These are phyloP conservation scores for Daldinia caldariorum DNA, from an alignment of 495 filamentous ascomycete genomes.

Conservation along the genomic window DNA sequence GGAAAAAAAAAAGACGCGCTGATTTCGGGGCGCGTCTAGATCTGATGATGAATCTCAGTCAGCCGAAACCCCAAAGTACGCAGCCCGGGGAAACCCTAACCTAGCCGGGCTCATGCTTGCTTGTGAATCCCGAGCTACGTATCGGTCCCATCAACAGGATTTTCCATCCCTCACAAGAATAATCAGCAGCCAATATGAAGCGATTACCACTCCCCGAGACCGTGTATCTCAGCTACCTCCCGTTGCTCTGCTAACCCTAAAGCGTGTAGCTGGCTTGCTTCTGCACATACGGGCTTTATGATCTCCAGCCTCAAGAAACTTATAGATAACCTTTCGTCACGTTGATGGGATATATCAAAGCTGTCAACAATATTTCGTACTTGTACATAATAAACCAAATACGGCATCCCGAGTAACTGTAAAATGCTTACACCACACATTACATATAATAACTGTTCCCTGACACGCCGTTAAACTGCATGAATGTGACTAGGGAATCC, in stretches of 20 bases:
- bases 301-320: slow-evolving; percentile 35
- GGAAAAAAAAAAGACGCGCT: slow-evolving; percentile 32
- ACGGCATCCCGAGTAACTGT: not conserved
- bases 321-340: not conserved
- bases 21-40: slow-evolving; percentile 38
- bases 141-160: slow-evolving; percentile 24
- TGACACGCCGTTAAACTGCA: too few relatives aligned
- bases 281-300: slow-evolving; percentile 19
- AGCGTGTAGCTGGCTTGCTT: slow-evolving; percentile 20
- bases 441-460: too few relatives aligned
- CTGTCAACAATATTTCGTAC: not conserved
- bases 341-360: not conserved
- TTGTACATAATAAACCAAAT: not conserved
- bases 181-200: slow-evolving; percentile 10
- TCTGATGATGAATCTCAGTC: slow-evolving; percentile 16
- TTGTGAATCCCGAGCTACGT: slow-evolving; percentile 13
- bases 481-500: not conserved
- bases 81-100: slow-evolving; percentile 31
- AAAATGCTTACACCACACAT: not conserved
- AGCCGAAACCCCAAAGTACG: slow-evolving; percentile 24
- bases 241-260: slow-evolving; percentile 8
- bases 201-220: slow-evolving; percentile 14
- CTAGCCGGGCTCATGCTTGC: slow-evolving; percentile 12
- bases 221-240: slow-evolving; percentile 20
- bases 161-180: slow-evolving; percentile 6